A percentile compares a stretch with the other conserved stretches of the same genome.
Evolutionary conservation across 306 rosid genomes (phyloP).

Genomic region (Trichosanthes truncata): DNA sequence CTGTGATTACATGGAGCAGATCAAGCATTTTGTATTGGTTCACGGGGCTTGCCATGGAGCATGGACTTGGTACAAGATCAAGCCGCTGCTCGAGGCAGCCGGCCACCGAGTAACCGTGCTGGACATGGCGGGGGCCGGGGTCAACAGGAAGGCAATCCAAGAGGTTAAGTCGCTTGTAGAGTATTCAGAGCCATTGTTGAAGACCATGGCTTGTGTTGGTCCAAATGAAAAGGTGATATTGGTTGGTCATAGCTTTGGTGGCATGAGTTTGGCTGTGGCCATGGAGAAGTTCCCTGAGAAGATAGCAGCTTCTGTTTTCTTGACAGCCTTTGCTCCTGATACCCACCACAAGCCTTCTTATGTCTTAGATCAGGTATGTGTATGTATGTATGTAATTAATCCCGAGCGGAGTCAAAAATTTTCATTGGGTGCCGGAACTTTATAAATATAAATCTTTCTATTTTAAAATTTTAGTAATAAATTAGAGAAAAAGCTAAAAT

Average conservation of each 20-base stretch:
- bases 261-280: constrained; percentile 31
- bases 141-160: constrained; percentile 20
- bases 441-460: no score
- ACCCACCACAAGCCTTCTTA: constrained; percentile 4
- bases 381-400: no score
- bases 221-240: constrained; percentile 34
- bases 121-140: constrained; percentile 50
- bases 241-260: constrained; percentile 53
- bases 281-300: constrained; percentile 49
- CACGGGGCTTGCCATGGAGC: constrained; percentile 60
- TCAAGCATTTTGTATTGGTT: constrained; percentile 35
- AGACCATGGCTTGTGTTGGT: constrained; percentile 24
- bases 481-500: no score
- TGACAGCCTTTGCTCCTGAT: constrained; percentile 26
- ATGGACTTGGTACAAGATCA: constrained; percentile 55
- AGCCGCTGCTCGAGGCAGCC: constrained; percentile 18
- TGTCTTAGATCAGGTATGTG: not conserved
- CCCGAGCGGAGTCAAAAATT: no score
- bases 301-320: constrained; percentile 36
- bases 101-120: constrained; percentile 40
- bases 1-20: not conserved
- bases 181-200: constrained; percentile 33
- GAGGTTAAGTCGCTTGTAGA: constrained; percentile 26
- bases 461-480: no score
- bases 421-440: no score